Evolutionary conservation across 2,329 filamentous ascomycete genomes (phyloP).

Genomic region (Aspergillaceae sp.): DNA sequence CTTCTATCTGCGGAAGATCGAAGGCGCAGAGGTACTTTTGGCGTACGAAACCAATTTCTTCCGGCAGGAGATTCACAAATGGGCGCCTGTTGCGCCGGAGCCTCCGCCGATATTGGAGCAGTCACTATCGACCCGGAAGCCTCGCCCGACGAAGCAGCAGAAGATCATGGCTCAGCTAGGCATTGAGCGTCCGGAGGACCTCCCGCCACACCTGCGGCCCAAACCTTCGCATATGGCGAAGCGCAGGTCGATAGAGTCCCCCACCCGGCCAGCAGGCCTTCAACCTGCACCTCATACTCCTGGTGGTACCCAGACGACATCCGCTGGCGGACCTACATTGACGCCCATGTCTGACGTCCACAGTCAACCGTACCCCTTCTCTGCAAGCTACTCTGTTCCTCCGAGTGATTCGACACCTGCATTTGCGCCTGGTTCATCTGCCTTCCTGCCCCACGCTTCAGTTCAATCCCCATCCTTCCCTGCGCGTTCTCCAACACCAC

Average conservation of each 20-base stretch:
- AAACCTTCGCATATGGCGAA: slow-evolving; percentile 59
- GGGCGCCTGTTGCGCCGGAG: slow-evolving; percentile 79
- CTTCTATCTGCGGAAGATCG: slow-evolving; percentile 94
- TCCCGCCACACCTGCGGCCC: slow-evolving; percentile 72
- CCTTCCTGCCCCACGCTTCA: slow-evolving; percentile 30
- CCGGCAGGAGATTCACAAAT: slow-evolving; percentile 88
- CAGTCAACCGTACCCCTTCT: slow-evolving; percentile 28
- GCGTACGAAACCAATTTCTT: slow-evolving; percentile 96
- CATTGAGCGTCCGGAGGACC: slow-evolving; percentile 80
- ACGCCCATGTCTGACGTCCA: slow-evolving; percentile 23
- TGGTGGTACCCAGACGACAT: slow-evolving; percentile 19
- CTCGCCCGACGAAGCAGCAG: slow-evolving; percentile 90
- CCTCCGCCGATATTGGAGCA: slow-evolving; percentile 77
- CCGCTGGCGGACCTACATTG: slow-evolving; percentile 26
- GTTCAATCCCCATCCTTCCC: slow-evolving; percentile 32
- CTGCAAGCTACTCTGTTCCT: slow-evolving; percentile 31
- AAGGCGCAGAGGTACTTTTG: slow-evolving; percentile 88
- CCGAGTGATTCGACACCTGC: slow-evolving; percentile 29
- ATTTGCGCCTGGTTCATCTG: slow-evolving; percentile 26
- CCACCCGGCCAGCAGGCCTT: slow-evolving; percentile 21
- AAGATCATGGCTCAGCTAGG: slow-evolving; percentile 86
- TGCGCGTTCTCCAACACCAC: slow-evolving; percentile 31
- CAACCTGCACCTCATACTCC: slow-evolving; percentile 24
- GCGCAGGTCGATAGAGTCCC: slow-evolving; percentile 56
- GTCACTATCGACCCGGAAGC: slow-evolving; percentile 88